A percentile compares a stretch with the other conserved stretches of the same genome.
These are phyloP conservation scores for Selenicereus undatus DNA, from an alignment of 148 eudicot species.

Conservation along the genomic window DNA sequence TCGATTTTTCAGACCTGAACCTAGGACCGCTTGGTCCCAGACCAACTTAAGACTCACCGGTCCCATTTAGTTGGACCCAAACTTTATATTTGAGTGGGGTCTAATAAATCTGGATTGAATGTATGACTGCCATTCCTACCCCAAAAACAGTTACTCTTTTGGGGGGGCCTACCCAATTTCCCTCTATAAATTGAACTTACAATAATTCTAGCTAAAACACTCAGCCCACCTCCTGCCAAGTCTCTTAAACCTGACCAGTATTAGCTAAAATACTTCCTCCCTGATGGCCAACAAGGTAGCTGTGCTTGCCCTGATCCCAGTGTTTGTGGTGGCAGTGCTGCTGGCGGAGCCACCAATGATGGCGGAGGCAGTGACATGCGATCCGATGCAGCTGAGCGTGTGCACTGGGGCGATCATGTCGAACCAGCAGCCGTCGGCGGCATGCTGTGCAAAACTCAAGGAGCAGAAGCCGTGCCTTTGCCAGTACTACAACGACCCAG, in stretches of 20 bases:
- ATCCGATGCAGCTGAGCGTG: constrained; percentile 39
- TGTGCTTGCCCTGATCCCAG: constrained; percentile 12
- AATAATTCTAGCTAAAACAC: background rate
- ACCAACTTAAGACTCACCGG: too few relatives aligned
- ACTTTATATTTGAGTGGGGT: too few relatives aligned
- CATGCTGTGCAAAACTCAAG: constrained; percentile 42
- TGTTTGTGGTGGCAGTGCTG: constrained; percentile 20
- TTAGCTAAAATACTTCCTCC: background rate
- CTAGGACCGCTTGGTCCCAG: too few relatives aligned
- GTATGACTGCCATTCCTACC: too few relatives aligned
- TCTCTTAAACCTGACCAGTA: background rate
- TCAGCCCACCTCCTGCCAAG: background rate
- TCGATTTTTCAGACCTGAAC: too few relatives aligned
- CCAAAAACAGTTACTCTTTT: background rate
- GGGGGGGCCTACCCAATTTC: background rate
- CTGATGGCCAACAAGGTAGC: constrained; percentile 23
- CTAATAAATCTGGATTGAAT: too few relatives aligned
- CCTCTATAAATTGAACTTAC: background rate
- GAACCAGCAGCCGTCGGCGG: constrained; percentile 28
- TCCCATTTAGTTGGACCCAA: too few relatives aligned
- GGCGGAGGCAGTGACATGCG: constrained; percentile 42
- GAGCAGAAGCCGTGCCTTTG: constrained; percentile 46
- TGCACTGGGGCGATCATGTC: constrained; percentile 38
- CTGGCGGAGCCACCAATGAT: constrained; percentile 20
- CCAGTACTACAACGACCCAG: constrained; percentile 29